Evolutionary conservation across 176 grass and related monocot genomes (phyloP), one percentile per base, ranked within the genome.

Genomic region (Alloteropsis semialata): DNA sequence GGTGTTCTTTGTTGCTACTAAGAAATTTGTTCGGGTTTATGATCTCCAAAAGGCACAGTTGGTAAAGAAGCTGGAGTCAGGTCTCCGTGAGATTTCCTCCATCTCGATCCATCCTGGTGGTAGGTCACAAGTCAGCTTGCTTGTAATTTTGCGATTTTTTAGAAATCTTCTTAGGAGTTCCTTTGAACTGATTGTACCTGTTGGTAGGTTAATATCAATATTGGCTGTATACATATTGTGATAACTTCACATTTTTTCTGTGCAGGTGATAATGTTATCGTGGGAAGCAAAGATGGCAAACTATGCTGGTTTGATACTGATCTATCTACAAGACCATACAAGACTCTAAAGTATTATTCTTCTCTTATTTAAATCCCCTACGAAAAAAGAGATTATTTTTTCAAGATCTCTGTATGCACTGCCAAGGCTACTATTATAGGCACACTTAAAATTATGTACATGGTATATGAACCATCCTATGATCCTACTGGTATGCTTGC

Each of bases 291-390:
- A 85, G 96, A 99, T 74, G 96, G 96, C 29, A 99, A 96, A 90
- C 33, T 99, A 72, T 96, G 96, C 43, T 99, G 96, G 96, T 99
- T 99, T 53, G 96, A 99, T 92, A 92, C 94, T 32, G 96, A 99
- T 77, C 75, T 93, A 50, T 96, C 93, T 25, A 89, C 93, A 6
- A 67, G 83, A 19, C 89, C 96, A 21, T 99, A 99, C 80, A 99
- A 94, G 65, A 94, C 81, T 58, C 84, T 99, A 39, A 96, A 85
- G 97, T 99, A 94, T 28, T 62, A 69, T 75, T 44, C 58, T 78
- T 71, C 30, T 75, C 18, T 84, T 77, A 46, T 46, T 22, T 84
- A 30, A n/a, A 80, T 37, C 21, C 25, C 45, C 8, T 65, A 62
- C 17, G 1, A 32, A 67, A 64, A 49, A n/a, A 36, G 3, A 37